phyloP scores from a whole-genome alignment of 2,329 filamentous ascomycete species.

The Paraconiothyrium brasiliense region DNA sequence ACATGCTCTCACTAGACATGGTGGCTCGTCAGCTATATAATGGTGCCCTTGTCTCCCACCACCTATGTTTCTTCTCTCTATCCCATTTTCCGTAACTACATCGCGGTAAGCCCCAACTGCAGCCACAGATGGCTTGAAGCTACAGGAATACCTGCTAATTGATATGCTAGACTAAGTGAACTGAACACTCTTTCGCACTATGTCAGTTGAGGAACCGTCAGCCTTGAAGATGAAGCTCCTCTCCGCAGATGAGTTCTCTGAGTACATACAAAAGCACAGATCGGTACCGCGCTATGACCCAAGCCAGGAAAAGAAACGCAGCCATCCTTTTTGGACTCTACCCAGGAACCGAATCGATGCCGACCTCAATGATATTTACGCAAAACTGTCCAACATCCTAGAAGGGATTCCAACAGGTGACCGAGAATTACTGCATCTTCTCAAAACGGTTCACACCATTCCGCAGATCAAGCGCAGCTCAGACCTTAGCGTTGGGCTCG shows the following conservation, averaged over 20 bases:
- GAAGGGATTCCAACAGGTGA: constrained; percentile 15
- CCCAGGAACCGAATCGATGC: constrained; percentile 10
- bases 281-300: constrained; percentile 10
- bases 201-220: neutral
- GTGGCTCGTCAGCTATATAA: neutral
- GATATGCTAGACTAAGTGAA: neutral
- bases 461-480: constrained; percentile 20
- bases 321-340: constrained; percentile 16
- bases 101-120: neutral
- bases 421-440: constrained; percentile 26
- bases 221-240: neutral
- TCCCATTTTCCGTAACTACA: too few species aligned
- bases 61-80: neutral
- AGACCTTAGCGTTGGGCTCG: constrained; percentile 25
- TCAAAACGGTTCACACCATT: constrained; percentile 16
- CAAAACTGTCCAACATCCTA: constrained; percentile 2
- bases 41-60: neutral
- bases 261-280: constrained; percentile 1
- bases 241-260: constrained; percentile 17
- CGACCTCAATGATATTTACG: constrained; percentile 6
- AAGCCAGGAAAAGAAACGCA: constrained; percentile 4
- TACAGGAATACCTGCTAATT: neutral
- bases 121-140: neutral
- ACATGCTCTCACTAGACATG: neutral
- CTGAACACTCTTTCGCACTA: neutral